These are phyloP conservation scores for Nothophytophthora sp. DNA, from an alignment of 352 stramenopile genomes.

Conservation along the genomic window DNA sequence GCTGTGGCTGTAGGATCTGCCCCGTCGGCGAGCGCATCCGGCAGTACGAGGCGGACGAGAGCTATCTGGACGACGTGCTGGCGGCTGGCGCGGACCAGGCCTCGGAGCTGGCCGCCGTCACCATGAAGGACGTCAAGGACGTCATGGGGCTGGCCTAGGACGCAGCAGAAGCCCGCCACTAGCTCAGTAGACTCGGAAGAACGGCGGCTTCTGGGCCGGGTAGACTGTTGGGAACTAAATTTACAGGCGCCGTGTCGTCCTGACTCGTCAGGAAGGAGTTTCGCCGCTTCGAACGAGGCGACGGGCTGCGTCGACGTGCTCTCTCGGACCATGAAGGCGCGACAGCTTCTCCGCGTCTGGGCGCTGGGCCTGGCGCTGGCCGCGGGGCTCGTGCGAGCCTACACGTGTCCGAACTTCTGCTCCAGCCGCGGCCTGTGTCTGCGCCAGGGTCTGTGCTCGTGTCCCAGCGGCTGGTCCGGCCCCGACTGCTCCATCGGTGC, in stretches of 20 bases:
- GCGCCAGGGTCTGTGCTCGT: slow-evolving; percentile 55
- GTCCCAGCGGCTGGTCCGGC: slow-evolving; percentile 45
- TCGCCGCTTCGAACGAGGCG: too few relatives aligned
- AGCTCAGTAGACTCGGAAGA: too few relatives aligned
- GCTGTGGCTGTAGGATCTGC: slow-evolving; percentile 64
- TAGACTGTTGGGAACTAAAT: too few relatives aligned
- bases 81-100: slow-evolving; percentile 78
- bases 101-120: slow-evolving; percentile 57
- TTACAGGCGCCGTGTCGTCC: too few relatives aligned
- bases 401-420: slow-evolving; percentile 73
- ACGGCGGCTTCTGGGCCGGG: too few relatives aligned
- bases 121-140: slow-evolving; percentile 76
- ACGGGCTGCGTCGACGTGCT: too few relatives aligned
- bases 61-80: slow-evolving; percentile 91
- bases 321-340: background rate
- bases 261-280: too few relatives aligned
- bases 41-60: slow-evolving; percentile 89
- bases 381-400: slow-evolving; percentile 12
- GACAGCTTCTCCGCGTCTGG: background rate
- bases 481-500: slow-evolving; percentile 62
- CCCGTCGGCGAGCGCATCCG: slow-evolving; percentile 95
- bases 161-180: too few relatives aligned
- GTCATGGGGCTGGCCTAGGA: slow-evolving; percentile 56
- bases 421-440: slow-evolving; percentile 66
- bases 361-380: background rate